Conservation (phyloP, 129 eudicot genomes). For the Tanacetum coccineum region DNA sequence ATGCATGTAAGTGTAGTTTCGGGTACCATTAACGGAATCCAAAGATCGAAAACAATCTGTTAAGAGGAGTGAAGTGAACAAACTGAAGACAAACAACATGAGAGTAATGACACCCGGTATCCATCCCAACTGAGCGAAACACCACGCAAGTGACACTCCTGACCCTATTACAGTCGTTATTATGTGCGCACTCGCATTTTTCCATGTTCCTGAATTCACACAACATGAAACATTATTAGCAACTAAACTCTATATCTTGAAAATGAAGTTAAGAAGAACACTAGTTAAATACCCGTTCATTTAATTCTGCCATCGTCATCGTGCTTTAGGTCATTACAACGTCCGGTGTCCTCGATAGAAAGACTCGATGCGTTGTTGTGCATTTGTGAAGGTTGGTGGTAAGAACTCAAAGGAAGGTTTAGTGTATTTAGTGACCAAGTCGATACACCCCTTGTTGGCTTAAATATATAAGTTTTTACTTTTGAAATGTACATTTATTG, state of each 20-base stretch:
- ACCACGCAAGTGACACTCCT: conserved; percentile 70
- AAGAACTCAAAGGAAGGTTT: conserved; percentile 9
- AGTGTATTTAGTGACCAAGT: not conserved
- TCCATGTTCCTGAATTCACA: not conserved
- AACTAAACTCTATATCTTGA: not conserved
- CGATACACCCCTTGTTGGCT: not conserved
- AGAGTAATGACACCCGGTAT: conserved; percentile 42
- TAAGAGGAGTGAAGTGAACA: conserved; percentile 38
- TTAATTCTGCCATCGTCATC: conserved; percentile 12
- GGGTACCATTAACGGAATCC: conserved; percentile 31
- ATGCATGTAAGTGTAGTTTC: conserved; percentile 52
- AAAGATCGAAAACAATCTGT: conserved; percentile 51
- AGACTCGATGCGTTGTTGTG: not conserved
- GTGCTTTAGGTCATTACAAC: not conserved
- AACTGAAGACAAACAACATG: conserved; percentile 31
- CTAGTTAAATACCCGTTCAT: not conserved
- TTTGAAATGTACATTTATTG: conserved; percentile 3
- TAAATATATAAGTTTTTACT: not conserved
- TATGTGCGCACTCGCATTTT: conserved; percentile 50
- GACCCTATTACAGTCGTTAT: conserved; percentile 65
- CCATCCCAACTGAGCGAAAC: conserved; percentile 63
- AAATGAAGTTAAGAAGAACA: not conserved
- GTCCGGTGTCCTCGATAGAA: not conserved
- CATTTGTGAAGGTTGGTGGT: not conserved
- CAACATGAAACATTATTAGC: not conserved